Base-by-base conservation (phyloP, 345 rosid genomes). In the Nasturtium officinale region DNA sequence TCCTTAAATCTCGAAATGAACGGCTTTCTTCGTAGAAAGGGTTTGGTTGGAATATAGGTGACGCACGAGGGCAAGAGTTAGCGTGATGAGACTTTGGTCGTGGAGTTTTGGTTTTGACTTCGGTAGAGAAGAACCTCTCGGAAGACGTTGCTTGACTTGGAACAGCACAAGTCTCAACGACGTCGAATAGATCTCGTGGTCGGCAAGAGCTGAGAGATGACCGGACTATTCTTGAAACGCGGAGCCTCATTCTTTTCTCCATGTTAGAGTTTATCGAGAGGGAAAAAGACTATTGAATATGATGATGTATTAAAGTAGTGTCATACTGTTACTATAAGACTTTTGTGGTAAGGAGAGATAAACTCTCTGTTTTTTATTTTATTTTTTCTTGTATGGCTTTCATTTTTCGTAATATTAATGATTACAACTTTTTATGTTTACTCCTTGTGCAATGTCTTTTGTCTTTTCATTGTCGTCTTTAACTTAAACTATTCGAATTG, bases 161-260 rank as follows among this genome's bases (percentile, higher is more conserved):
- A 37, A 62, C 63, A 38, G 75, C 56, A 63, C 25, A 55, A 28
- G 80, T 85, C 33, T 87, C 89, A 23, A 78, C 80, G 21, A 84
- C 90, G 71, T 88, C 98, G 65, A 86, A 76, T 25, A 85, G 29
- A 75, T 85, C 80, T 55, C 87, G 62, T 74, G 86, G 58, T 52
- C 87, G 81, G 75, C 98, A 92, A 6, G 90, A 80, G 42, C 69
- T 75, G 26, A 90, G 83, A 37, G 97, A 85, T 62, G 89, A 71
- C 2, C 83, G 86, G 70, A 89, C 79, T 74, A 90, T 71, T 69
- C 89, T 85, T 73, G 92, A 83, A 81, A 92, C 73, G 55, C 85
- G 77, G 51, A 73, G 83, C 78, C 76, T 90, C 72, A 90, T 76
- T 55, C 84, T 74, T 61, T 80, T 84, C 75, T 90, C 98, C 91